phyloP scores from a whole-genome alignment of 2,329 filamentous ascomycete species.

The Paraphaeosphaeria minitans region DNA sequence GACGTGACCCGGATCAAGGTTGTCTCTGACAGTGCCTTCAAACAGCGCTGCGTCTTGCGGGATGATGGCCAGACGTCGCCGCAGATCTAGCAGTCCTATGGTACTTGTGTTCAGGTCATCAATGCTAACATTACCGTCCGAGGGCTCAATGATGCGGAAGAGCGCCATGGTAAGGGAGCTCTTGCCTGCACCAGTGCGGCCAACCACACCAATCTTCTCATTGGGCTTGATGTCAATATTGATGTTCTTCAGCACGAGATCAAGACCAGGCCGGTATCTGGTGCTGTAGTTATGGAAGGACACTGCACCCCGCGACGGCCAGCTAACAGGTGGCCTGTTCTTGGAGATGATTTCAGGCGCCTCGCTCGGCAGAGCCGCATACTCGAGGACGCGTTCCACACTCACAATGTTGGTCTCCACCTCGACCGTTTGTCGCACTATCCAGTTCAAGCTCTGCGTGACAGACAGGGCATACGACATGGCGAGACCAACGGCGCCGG shows the following conservation, averaged over 20 bases:
- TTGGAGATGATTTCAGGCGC: conserved; percentile 92
- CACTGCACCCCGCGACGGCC: conserved; percentile 88
- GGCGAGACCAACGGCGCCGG: conserved; percentile 84
- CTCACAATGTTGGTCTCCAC: conserved; percentile 99
- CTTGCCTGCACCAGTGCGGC: conserved; percentile 94
- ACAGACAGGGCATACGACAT: conserved; percentile 99
- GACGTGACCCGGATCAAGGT: conserved; percentile 90
- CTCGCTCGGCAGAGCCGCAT: conserved; percentile 87
- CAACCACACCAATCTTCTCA: conserved; percentile 98
- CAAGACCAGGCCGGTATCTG: conserved; percentile 85
- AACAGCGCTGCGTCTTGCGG: conserved; percentile 97
- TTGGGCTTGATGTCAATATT: conserved; percentile 90
- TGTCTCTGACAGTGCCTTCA: conserved; percentile 90
- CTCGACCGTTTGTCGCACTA: conserved; percentile 96
- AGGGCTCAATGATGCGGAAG: conserved; percentile 93
- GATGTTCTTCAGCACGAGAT: conserved; percentile 91
- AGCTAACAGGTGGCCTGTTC: conserved; percentile 83
- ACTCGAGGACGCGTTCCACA: conserved; percentile 96
- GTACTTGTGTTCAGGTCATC: conserved; percentile 86
- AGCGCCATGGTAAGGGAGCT: conserved; percentile 89
- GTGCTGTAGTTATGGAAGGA: conserved; percentile 94
- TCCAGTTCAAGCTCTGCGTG: conserved; percentile 97
- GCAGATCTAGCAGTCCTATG: conserved; percentile 87
- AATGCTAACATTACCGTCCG: conserved; percentile 82
- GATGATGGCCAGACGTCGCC: conserved; percentile 90